phyloP scores from a whole-genome alignment of 345 rosid species.

The Lepidium aucheri region DNA sequence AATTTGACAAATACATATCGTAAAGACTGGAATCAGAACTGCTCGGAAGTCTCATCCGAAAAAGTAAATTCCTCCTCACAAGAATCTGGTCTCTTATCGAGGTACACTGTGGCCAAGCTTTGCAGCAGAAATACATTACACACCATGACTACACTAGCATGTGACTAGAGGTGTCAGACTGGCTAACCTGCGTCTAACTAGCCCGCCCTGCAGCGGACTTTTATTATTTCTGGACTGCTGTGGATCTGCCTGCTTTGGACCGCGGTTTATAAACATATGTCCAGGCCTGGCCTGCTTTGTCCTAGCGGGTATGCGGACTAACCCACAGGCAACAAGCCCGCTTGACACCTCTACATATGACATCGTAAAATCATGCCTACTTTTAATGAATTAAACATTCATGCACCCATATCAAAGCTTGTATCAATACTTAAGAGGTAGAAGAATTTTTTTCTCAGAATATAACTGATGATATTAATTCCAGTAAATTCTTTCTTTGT shows the following conservation, averaged over 20 bases:
- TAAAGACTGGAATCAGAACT: neutral
- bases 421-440: neutral
- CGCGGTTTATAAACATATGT: no score
- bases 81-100: slow-evolving; percentile 30
- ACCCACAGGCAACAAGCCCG: no score
- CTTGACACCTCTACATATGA: no score
- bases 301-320: no score
- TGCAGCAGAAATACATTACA: slow-evolving; percentile 22
- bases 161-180: no score
- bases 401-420: neutral
- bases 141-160: neutral
- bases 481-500: no score
- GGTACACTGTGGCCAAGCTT: slow-evolving; percentile 60
- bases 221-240: no score
- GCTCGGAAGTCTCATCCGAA: neutral
- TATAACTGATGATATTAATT: neutral
- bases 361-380: neutral
- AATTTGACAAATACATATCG: neutral
- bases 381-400: no score
- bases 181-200: no score
- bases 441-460: neutral
- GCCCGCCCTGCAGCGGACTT: no score
- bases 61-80: neutral
- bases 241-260: no score
- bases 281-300: no score